Base-by-base conservation (phyloP, 306 rosid genomes). In the Acmispon strigosus region DNA sequence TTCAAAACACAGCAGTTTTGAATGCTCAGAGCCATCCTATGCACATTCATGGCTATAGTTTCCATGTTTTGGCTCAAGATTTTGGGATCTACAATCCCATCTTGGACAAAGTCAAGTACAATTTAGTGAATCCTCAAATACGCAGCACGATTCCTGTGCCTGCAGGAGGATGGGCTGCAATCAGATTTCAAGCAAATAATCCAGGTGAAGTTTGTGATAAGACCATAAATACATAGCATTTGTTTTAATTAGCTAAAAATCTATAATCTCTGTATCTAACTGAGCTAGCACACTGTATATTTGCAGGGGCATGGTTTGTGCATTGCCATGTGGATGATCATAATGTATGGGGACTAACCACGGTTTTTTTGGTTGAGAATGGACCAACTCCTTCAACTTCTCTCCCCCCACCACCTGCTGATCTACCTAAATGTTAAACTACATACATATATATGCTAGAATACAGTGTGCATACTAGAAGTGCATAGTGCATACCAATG, bases 281-380 rank as follows among this genome's bases (percentile, higher is more conserved):
- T 39, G 11, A 39, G 43, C 0, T 39, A 8, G 43, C 43, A 39
- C 11, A 39, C 9, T 39, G 1, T 39, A 39, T 39, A 9, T 24
- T 24, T 27, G 15, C 2, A 66, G 73, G 73, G 34, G 19, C 85
- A 2, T 88, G 93, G 93, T 2, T 79, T 16, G 55, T 66, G 42
- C 90, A 83, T 10, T 88, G 90, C 69, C 93, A 88, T 55, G 15
- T 85, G 41, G 87, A 88, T 1, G 76, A 66, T 47, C 88, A 88
- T 53, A 3, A 83, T 47, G 76, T 80, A 1, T 80, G 86, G 83
- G 91, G 91, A 7, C 58, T 87, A 41, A 54, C 5, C 42, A 82
- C 61, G 76, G 89, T 66, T 39, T 57, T 67, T 10, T 48, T 32
- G 20, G 61, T 67, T 51, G 73, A 51, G 50, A 67, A 67, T 51